Base-by-base conservation (phyloP, 2,329 filamentous ascomycete genomes). In the Botrytis fabae region DNA sequence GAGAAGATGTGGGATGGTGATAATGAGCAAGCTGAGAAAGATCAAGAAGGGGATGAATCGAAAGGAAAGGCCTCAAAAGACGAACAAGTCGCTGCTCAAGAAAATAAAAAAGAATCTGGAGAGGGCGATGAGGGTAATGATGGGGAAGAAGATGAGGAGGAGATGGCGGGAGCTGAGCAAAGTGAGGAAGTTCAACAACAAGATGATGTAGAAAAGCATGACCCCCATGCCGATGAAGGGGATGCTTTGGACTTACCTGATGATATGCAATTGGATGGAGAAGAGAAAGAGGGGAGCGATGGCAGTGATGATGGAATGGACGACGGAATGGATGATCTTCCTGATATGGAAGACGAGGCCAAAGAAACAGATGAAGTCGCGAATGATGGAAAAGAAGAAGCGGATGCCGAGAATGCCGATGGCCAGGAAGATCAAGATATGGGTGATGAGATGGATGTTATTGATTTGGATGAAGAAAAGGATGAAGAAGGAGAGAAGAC, bases 1-100 rank as follows among this genome's bases (percentile, higher is more conserved):
- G 97, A 99, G 84, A 99, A 98, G 85, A 94, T 98, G 88, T 99
- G 96, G 96, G 95, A 99, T 82, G 95, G 94, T 57, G 90, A 91
- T 63, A 91, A 93, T 61, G 87, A 91, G 65, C 88, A 95, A 62
- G 90, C 92, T 1, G 92, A 95, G 65, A 96, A 96, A 77, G 92
- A 98, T 62, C 92, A 93, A 79, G 86, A 93, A 79, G 91, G 90
- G 9, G 90, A 94, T 71, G 87, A 93, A 74, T 85, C 92, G 32
- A 91, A 93, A 78, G 91, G 91, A 0, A 88, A 92, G 79, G 86
- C 90, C 75, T 86, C 89, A 22, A 87, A 91, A 68, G 88, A 91
- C 38, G 81, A 86, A 74, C 79, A 80, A 75, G 83, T 80, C 75
- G 81, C 77, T 78, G 83, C 86, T 28, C 82, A 85, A 72, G 84